phyloP scores from a whole-genome alignment of 2,329 filamentous ascomycete species.

The Alternaria dauci region DNA sequence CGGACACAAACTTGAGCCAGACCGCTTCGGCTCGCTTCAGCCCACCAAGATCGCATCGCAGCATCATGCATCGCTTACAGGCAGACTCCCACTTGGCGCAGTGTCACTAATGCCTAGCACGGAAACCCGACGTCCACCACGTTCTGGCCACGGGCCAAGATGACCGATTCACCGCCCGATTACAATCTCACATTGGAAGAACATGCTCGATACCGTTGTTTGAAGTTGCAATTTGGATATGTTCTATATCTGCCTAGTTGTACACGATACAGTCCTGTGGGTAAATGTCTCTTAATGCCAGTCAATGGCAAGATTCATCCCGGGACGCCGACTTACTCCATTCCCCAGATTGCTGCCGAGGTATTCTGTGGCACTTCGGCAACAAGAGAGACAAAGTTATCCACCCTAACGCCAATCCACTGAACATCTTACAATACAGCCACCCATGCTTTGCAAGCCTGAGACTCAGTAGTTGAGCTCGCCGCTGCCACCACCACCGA shows the following conservation, averaged over 20 bases:
- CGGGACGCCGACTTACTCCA: conserved; percentile 16
- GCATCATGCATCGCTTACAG: conserved; percentile 8
- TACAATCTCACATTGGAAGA: background rate
- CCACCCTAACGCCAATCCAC: conserved; percentile 28
- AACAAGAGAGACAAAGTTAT: conserved; percentile 14
- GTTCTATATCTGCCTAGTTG: conserved; percentile 7
- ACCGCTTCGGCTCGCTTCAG: background rate
- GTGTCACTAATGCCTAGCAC: conserved; percentile 7
- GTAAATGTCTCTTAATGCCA: conserved; percentile 6
- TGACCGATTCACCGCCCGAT: background rate
- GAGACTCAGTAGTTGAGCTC: conserved; percentile 82
- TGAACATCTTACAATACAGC: conserved; percentile 20
- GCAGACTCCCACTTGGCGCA: conserved; percentile 15
- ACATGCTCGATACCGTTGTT: background rate
- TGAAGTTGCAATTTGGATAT: conserved; percentile 8
- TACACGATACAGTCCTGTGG: conserved; percentile 11
- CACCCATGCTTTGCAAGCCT: conserved; percentile 1
- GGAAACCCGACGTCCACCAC: background rate
- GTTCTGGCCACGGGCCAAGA: conserved; percentile 15
- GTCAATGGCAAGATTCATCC: conserved; percentile 1
- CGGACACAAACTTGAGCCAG: background rate
- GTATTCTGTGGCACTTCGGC: conserved; percentile 22
- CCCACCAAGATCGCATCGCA: background rate
- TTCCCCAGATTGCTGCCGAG: conserved; percentile 11
- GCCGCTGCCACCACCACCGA: conserved; percentile 67